phyloP scores from a whole-genome alignment of 2,329 filamentous ascomycete genomes.

The Rhinocladiella mackenziei region DNA sequence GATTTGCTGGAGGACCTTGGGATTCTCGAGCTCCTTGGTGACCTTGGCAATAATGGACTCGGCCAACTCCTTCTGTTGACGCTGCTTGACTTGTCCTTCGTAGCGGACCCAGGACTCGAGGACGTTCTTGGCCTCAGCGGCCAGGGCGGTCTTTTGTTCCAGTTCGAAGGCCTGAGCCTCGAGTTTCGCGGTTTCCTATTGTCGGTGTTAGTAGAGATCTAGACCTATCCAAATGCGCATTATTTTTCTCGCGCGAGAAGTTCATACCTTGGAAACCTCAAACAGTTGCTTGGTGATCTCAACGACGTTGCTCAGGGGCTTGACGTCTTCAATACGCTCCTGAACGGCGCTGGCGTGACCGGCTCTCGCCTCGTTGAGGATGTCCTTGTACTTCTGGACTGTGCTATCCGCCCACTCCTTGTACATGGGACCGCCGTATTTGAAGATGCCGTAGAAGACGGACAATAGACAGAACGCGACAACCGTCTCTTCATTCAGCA shows the following conservation, averaged over 20 bases:
- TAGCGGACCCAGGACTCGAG: constrained; percentile 99
- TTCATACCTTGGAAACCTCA: constrained; percentile 86
- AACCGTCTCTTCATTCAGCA: constrained; percentile 98
- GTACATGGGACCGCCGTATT: constrained; percentile 90
- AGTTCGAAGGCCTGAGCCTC: constrained; percentile 96
- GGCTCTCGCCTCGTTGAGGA: constrained; percentile 87
- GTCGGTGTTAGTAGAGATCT: too few species aligned
- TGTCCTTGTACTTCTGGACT: constrained; percentile 86
- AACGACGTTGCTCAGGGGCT: constrained; percentile 91
- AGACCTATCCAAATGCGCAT: not conserved
- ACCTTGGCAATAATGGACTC: constrained; percentile 94
- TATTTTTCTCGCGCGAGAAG: not conserved
- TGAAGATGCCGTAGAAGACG: constrained; percentile 88
- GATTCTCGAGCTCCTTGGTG: constrained; percentile 97
- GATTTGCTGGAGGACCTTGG: constrained; percentile 95
- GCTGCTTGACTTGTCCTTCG: constrained; percentile 96
- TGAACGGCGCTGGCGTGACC: constrained; percentile 96
- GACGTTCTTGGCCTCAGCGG: constrained; percentile 87
- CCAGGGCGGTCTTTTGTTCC: constrained; percentile 91
- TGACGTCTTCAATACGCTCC: constrained; percentile 86
- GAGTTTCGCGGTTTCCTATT: constrained; percentile 88
- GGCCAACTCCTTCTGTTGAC: constrained; percentile 94
- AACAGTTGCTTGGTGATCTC: constrained; percentile 97
- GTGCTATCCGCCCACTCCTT: constrained; percentile 85
- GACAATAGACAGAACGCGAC: constrained; percentile 87